Base-by-base conservation (phyloP, 202 grass and related monocot genomes). In the Hordeum pubiflorum region DNA sequence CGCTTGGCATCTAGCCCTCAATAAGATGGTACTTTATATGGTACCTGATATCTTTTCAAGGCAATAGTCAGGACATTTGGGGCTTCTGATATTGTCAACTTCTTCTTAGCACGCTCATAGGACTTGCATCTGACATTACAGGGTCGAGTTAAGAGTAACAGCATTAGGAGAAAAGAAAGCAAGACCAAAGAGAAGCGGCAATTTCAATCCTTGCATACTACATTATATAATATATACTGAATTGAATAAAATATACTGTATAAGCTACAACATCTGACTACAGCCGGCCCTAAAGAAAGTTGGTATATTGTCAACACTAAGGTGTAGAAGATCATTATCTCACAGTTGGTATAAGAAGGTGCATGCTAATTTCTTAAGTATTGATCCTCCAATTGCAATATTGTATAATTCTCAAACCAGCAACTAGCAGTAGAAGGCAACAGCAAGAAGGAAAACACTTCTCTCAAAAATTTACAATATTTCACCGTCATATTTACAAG, bases 11-110 rank as follows among this genome's bases (percentile, higher is more conserved):
- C 17, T 78, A 78, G 10, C 20, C 58, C 59, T 74, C 20, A 86
- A 46, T 31, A 70, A 22, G 43, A 23, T 67, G 52, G 31, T 40
- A 55, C n/a, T 79, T 40, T 23, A 77, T 23, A 73, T 43, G 14
- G 23, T 89, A 96, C 97, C 93, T 99, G 93, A 80, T 91, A 99
- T 89, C 97, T 79, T 89, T 99, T 99, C 65, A 99, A 79, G 14
- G 93, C 91, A 72, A 99, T 96, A 37, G 93, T 99, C 80, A 99
- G 89, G 38, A 99, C 77, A 87, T 99, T 99, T 4, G 97, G 97
- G 33, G 97, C 97, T 80, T 93, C 97, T 33, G 81, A 82, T 91
- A 99, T 97, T 55, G 87, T 89, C 93, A 99, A 79, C 87, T 88
- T 93, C 87, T 99, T 99, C 86, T 80, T 96, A 69, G 97, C 97